phyloP scores from a whole-genome alignment of 2,329 filamentous ascomycete genomes.

The Fusarium sp. region DNA sequence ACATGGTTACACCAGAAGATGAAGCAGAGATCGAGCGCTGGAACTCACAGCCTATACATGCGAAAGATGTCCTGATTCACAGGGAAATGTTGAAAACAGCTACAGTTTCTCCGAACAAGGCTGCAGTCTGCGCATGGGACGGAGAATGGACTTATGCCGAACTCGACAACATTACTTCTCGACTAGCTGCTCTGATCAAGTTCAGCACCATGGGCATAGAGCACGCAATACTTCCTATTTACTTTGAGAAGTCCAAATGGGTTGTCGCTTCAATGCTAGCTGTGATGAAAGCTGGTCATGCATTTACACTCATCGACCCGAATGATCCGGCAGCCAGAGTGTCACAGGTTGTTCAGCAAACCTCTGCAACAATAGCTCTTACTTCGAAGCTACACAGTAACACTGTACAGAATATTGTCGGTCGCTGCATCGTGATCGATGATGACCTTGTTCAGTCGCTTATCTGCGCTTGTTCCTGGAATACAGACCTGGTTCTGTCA shows the following conservation, averaged over 20 bases:
- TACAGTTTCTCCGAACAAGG: not conserved
- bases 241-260: conserved; percentile 35
- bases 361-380: not conserved
- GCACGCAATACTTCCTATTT: conserved; percentile 8
- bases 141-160: conserved; percentile 10
- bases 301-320: conserved; percentile 11
- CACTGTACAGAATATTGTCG: not conserved
- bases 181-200: not conserved
- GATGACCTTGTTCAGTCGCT: not conserved
- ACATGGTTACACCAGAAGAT: not conserved
- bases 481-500: not conserved
- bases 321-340: conserved; percentile 7
- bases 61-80: conserved; percentile 2
- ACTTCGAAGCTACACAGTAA: conserved; percentile 1
- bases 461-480: accelerated
- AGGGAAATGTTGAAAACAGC: conserved; percentile 9
- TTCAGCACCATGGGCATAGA: not conserved
- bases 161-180: conserved; percentile 3
- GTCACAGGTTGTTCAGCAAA: not conserved
- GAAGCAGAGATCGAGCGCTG: conserved; percentile 16
- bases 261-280: conserved; percentile 16
- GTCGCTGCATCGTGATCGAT: not conserved
- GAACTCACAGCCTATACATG: not conserved
- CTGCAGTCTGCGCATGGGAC: conserved; percentile 8
- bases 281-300: conserved; percentile 18